A percentile compares a stretch with the other conserved stretches of the same genome.
These are phyloP conservation scores for Axilococcus clingmanii DNA, from an alignment of 139 green algal genomes.

Conservation along the genomic window DNA sequence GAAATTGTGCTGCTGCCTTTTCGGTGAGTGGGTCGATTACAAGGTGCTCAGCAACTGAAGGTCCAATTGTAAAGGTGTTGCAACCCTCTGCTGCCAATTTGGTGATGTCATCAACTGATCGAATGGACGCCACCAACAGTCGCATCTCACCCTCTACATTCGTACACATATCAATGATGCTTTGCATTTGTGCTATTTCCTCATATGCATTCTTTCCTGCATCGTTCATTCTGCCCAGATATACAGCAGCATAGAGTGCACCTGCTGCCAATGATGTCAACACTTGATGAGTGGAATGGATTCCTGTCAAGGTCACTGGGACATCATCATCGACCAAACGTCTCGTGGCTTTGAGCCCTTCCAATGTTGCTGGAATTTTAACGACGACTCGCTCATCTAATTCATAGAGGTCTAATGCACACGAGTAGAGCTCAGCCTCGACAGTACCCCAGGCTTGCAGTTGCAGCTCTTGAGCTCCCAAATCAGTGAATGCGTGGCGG, in stretches of 20 bases:
- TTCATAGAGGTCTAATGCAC: constrained; percentile 24
- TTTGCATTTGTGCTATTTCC: constrained; percentile 48
- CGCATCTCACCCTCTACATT: constrained; percentile 23
- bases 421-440: constrained; percentile 33
- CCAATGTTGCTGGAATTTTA: constrained; percentile 63
- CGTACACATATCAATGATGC: constrained; percentile 25
- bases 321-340: constrained; percentile 38
- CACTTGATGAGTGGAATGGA: constrained; percentile 43
- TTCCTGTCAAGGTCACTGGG: constrained; percentile 58
- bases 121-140: constrained; percentile 63
- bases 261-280: constrained; percentile 51
- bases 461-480: constrained; percentile 54
- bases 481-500: constrained; percentile 26
- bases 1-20: constrained; percentile 17
- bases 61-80: constrained; percentile 75
- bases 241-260: constrained; percentile 69
- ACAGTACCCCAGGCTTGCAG: constrained; percentile 64
- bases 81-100: constrained; percentile 48
- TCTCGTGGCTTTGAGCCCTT: constrained; percentile 46
- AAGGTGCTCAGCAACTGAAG: constrained; percentile 40
- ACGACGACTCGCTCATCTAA: constrained; percentile 29
- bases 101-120: constrained; percentile 37
- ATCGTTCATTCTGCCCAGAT: constrained; percentile 71
- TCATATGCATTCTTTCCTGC: constrained; percentile 21
- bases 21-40: constrained; percentile 36